Conservation (phyloP, 352 stramenopile species). For the Phytophthora tentaculata region DNA sequence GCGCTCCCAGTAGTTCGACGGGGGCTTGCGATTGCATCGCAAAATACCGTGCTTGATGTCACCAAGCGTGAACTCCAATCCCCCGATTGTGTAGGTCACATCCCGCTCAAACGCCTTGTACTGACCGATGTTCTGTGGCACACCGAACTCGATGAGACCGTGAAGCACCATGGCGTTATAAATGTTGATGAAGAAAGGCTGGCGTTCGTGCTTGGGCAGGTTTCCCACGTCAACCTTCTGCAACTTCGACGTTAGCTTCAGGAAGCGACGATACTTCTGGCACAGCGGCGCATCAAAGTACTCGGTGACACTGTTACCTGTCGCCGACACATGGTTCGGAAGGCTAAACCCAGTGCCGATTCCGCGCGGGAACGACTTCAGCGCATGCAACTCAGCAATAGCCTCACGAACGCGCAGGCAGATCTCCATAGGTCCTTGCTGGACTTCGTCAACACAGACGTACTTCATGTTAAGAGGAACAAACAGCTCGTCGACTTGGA, state of each 20-base stretch:
- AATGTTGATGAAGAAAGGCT: constrained; percentile 91
- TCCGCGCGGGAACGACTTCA: constrained; percentile 68
- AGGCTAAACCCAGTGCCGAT: constrained; percentile 76
- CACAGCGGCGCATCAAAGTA: constrained; percentile 62
- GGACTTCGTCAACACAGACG: constrained; percentile 50
- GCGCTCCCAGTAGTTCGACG: constrained; percentile 87
- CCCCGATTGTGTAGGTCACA: constrained; percentile 79
- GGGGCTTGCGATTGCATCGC: constrained; percentile 88
- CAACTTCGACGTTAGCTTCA: constrained; percentile 68
- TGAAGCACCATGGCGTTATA: constrained; percentile 91
- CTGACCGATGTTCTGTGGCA: constrained; percentile 85
- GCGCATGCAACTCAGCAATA: constrained; percentile 70
- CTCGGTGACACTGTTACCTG: constrained; percentile 27
- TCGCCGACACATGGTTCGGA: constrained; percentile 34
- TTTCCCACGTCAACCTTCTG: constrained; percentile 76
- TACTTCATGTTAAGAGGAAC: constrained; percentile 85
- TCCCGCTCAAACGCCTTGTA: constrained; percentile 88
- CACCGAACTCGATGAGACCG: constrained; percentile 83
- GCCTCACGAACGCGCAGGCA: constrained; percentile 71
- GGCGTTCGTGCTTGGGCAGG: constrained; percentile 83
- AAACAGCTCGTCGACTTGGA: constrained; percentile 88
- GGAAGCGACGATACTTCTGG: constrained; percentile 75
- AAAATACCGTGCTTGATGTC: constrained; percentile 91
- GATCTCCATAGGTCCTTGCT: constrained; percentile 70
- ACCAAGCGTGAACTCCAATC: constrained; percentile 78